Percentiles rank a stretch among this genome's conserved stretches.
phyloP scores from a whole-genome alignment of 2,329 filamentous ascomycete genomes.

The Sarocladium oryzae region DNA sequence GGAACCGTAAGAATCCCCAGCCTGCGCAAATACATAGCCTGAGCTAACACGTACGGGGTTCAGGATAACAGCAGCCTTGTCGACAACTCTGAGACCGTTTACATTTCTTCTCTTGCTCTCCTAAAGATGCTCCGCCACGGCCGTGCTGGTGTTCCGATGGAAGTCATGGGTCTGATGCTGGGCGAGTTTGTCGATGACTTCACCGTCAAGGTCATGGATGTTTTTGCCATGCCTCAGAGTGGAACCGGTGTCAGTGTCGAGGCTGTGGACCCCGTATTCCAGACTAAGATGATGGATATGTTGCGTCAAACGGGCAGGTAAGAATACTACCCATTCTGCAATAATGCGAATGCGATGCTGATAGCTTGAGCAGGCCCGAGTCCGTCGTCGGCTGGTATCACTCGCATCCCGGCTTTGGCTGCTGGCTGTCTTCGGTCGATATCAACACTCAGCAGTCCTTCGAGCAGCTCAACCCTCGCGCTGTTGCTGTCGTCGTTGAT shows the following conservation, averaged over 20 bases:
- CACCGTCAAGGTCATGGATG: slow-evolving; percentile 95
- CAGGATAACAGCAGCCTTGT: slow-evolving; percentile 89
- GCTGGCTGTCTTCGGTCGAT: slow-evolving; percentile 97
- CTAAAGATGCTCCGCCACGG: slow-evolving; percentile 99
- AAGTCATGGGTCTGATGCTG: slow-evolving; percentile 99
- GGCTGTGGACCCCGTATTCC: slow-evolving; percentile 96
- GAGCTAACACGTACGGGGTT: slow-evolving; percentile 12
- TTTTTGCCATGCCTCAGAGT: slow-evolving; percentile 98
- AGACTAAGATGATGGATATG: slow-evolving; percentile 99
- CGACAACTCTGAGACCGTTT: slow-evolving; percentile 98
- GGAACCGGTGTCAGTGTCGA: slow-evolving; percentile 98
- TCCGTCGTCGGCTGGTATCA: slow-evolving; percentile 99
- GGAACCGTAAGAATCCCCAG: slow-evolving; percentile 28
- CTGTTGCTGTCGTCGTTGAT: slow-evolving; percentile 95
- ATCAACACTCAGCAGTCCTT: slow-evolving; percentile 99
- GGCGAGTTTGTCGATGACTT: slow-evolving; percentile 99
- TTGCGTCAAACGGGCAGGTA: slow-evolving; percentile 92
- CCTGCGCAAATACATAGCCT: not conserved
- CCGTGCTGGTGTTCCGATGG: slow-evolving; percentile 96
- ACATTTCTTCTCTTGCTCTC: slow-evolving; percentile 94
- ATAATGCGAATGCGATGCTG: slow-evolving; percentile 9
- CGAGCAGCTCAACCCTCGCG: slow-evolving; percentile 93
- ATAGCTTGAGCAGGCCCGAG: slow-evolving; percentile 60
- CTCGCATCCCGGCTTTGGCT: slow-evolving; percentile 97
- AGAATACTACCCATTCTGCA: slow-evolving; percentile 20